Conservation (phyloP, 2,329 filamentous ascomycete genomes). For the Orbilia brochopaga region DNA sequence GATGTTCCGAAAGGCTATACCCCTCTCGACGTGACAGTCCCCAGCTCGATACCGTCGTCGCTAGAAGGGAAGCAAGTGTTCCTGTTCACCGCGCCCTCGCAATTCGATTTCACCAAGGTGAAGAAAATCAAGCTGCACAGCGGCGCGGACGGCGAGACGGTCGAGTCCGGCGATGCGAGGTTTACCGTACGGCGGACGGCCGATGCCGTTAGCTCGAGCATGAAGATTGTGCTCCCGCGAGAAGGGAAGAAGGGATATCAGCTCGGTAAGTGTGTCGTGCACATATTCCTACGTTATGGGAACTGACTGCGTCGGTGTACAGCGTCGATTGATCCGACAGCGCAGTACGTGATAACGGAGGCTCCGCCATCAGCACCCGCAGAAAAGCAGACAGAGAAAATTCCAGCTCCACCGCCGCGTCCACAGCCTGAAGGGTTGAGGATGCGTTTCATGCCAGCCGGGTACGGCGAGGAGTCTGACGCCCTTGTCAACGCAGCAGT, state of each 20-base stretch:
- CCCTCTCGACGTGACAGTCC: slow-evolving; percentile 21
- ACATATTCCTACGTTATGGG: slow-evolving; percentile 3
- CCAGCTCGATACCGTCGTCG: slow-evolving; percentile 34
- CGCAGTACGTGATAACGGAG: slow-evolving; percentile 51
- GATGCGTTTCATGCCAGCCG: slow-evolving; percentile 54
- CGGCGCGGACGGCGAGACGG: slow-evolving; percentile 36
- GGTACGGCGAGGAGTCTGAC: slow-evolving; percentile 50
- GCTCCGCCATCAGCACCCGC: slow-evolving; percentile 16
- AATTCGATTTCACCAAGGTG: slow-evolving; percentile 39
- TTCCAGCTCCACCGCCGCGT: slow-evolving; percentile 40
- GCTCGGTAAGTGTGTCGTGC: slow-evolving; percentile 42
- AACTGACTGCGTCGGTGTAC: slow-evolving; percentile 12
- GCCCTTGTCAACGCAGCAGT: slow-evolving; percentile 29
- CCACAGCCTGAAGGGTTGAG: slow-evolving; percentile 53
- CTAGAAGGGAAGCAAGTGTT: slow-evolving; percentile 42
- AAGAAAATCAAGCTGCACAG: slow-evolving; percentile 46
- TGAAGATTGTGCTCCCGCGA: slow-evolving; percentile 34
- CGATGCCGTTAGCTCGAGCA: slow-evolving; percentile 36
- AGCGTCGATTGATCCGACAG: slow-evolving; percentile 45
- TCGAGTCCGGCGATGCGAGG: slow-evolving; percentile 24
- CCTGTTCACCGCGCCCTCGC: slow-evolving; percentile 42
- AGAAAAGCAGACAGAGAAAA: slow-evolving; percentile 14
- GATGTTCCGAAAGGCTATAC: slow-evolving; percentile 35
- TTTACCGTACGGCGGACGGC: slow-evolving; percentile 36
- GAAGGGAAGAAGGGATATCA: slow-evolving; percentile 52